These are phyloP conservation scores for Rhizopogon sp. DNA, from an alignment of 768 basidiomycete species.

Conservation along the genomic window DNA sequence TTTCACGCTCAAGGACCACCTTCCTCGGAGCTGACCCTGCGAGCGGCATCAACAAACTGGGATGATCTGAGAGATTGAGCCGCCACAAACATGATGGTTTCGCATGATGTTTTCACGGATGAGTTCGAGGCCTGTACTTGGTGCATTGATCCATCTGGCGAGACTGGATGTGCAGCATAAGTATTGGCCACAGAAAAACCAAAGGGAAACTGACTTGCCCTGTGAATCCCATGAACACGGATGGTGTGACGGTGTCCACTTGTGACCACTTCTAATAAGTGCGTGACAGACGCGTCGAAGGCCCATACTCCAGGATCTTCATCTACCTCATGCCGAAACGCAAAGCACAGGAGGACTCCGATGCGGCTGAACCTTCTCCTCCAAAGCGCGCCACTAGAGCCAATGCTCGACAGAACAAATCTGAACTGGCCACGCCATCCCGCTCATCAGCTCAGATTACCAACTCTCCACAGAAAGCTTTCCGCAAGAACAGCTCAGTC, in stretches of 20 bases:
- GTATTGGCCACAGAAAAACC: slow-evolving; percentile 2
- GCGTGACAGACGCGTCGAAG: slow-evolving; percentile 16
- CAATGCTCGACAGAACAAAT: not conserved
- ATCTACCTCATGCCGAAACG: slow-evolving; percentile 33
- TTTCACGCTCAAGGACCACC: slow-evolving; percentile 66
- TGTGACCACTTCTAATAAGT: slow-evolving; percentile 2
- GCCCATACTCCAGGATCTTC: not conserved
- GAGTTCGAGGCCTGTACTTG: slow-evolving; percentile 61
- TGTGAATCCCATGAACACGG: slow-evolving; percentile 52
- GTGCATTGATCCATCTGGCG: slow-evolving; percentile 82
- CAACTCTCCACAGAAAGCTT: not conserved
- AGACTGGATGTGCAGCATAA: slow-evolving; percentile 36
- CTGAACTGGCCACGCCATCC: not conserved
- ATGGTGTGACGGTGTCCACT: slow-evolving; percentile 14
- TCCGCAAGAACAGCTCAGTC: not conserved
- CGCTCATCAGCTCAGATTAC: not conserved
- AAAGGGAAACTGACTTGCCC: slow-evolving; percentile 33
- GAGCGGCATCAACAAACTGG: slow-evolving; percentile 13
- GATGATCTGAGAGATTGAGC: slow-evolving; percentile 2
- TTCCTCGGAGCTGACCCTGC: slow-evolving; percentile 56
- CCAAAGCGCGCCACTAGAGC: slow-evolving; percentile 31
- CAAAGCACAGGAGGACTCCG: slow-evolving; percentile 27
- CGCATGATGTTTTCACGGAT: slow-evolving; percentile 62
- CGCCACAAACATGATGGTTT: slow-evolving; percentile 58
- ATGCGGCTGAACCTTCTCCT: slow-evolving; percentile 17